A percentile compares a stretch with the other conserved stretches of the same genome.
Conservation (phyloP, 192 early-diverging fungal genomes). For the Coemansia furcata region DNA sequence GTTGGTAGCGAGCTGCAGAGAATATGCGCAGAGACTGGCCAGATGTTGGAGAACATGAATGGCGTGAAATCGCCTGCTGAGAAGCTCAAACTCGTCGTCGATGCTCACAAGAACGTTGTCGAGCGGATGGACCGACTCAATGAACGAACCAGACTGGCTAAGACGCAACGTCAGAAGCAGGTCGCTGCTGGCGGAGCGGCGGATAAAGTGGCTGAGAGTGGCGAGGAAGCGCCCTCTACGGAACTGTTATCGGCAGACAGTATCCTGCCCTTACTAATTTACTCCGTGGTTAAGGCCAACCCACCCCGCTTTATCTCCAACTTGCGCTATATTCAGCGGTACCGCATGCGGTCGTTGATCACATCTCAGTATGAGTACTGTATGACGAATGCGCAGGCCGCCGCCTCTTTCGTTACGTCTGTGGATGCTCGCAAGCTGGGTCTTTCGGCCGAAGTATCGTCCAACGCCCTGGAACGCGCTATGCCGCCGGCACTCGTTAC, state of each 20-base stretch:
- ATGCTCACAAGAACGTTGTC: constrained; percentile 42
- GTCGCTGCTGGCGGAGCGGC: neutral
- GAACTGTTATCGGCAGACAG: constrained; percentile 56
- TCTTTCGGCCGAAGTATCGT: constrained; percentile 27
- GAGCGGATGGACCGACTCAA: constrained; percentile 43
- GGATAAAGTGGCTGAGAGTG: neutral
- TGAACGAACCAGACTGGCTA: constrained; percentile 1
- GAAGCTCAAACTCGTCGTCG: constrained; percentile 48
- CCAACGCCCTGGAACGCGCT: constrained; percentile 22
- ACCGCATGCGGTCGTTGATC: constrained; percentile 39
- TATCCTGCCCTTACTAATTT: constrained; percentile 67
- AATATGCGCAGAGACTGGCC: constrained; percentile 30
- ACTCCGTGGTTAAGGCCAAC: constrained; percentile 64
- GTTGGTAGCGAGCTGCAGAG: constrained; percentile 17
- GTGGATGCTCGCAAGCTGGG: constrained; percentile 44
- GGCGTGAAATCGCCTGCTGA: constrained; percentile 37
- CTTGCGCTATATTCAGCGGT: constrained; percentile 56
- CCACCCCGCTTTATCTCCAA: constrained; percentile 70
- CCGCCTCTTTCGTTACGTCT: constrained; percentile 38
- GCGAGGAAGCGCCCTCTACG: neutral
- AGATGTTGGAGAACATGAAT: constrained; percentile 28
- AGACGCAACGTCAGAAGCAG: neutral
- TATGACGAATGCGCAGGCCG: constrained; percentile 47
- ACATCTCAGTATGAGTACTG: constrained; percentile 50
- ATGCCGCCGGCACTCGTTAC: constrained; percentile 21